phyloP scores from a whole-genome alignment of 306 rosid genomes.

The Sphenostylis stenocarpa region DNA sequence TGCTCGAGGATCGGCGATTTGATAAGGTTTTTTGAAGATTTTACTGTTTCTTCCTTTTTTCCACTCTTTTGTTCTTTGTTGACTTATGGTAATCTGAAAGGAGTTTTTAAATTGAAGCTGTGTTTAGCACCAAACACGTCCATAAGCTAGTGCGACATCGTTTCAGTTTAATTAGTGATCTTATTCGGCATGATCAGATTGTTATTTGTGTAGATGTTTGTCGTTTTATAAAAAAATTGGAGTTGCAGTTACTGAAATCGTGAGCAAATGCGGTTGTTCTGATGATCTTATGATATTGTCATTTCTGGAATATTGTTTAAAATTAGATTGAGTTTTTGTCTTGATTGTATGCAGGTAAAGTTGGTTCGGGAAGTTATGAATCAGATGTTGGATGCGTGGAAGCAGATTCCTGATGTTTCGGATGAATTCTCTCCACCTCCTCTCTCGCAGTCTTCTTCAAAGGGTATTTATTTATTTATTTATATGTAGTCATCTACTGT shows the following conservation, averaged over 20 bases:
- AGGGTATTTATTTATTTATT: constrained; percentile 42
- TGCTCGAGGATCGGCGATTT: constrained; percentile 65
- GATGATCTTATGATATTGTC: neutral
- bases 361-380: constrained; percentile 70
- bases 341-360: constrained; percentile 55
- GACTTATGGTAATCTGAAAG: neutral
- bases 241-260: neutral
- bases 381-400: constrained; percentile 77
- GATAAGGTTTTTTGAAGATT: constrained; percentile 51
- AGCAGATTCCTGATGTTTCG: constrained; percentile 70
- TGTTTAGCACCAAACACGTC: neutral
- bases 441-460: constrained; percentile 55
- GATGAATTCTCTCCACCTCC: constrained; percentile 65
- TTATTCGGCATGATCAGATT: neutral
- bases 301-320: neutral
- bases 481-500: neutral
- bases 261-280: neutral
- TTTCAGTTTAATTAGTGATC: neutral
- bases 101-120: neutral
- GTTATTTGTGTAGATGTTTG: neutral
- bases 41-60: neutral
- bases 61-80: neutral
- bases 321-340: neutral
- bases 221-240: neutral
- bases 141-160: neutral